Conservation (phyloP, 1,139 yeast genomes). For the Suhomyces taliae region DNA sequence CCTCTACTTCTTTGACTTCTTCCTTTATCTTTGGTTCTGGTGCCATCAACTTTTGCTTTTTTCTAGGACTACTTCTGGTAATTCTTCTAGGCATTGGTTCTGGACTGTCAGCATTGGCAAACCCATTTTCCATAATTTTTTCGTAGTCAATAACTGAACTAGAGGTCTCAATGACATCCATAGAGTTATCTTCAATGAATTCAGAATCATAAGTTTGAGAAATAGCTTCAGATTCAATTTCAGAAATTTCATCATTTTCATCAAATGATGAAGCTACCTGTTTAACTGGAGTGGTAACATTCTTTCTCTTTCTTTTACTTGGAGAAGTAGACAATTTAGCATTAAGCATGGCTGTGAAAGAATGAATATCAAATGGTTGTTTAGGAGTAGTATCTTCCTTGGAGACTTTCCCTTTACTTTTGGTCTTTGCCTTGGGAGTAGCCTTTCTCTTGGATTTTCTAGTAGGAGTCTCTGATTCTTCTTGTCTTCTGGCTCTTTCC, state of each 20-base stretch:
- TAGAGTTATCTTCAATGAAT: constrained; percentile 6
- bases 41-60: neutral
- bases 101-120: constrained; percentile 1
- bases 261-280: constrained; percentile 13
- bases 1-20: neutral
- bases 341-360: constrained; percentile 29
- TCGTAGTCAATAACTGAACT: constrained; percentile 5
- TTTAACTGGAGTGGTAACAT: neutral
- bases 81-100: neutral
- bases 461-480: constrained; percentile 2
- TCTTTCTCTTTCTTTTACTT: neutral
- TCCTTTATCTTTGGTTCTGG: neutral
- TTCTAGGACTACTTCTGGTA: neutral
- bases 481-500: neutral
- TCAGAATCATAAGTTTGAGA: constrained; percentile 7
- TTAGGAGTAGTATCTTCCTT: constrained; percentile 3
- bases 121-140: constrained; percentile 13
- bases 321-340: constrained; percentile 19
- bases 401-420: constrained; percentile 6
- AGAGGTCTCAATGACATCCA: constrained; percentile 6
- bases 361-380: constrained; percentile 26
- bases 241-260: constrained; percentile 10
- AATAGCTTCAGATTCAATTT: constrained; percentile 8
- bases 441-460: neutral
- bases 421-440: neutral